Evolutionary conservation across 2,329 filamentous ascomycete species (phyloP), one percentile per base, ranked within the genome.

Genomic region (Ophiocordyceps camponoti-rufipedis): DNA sequence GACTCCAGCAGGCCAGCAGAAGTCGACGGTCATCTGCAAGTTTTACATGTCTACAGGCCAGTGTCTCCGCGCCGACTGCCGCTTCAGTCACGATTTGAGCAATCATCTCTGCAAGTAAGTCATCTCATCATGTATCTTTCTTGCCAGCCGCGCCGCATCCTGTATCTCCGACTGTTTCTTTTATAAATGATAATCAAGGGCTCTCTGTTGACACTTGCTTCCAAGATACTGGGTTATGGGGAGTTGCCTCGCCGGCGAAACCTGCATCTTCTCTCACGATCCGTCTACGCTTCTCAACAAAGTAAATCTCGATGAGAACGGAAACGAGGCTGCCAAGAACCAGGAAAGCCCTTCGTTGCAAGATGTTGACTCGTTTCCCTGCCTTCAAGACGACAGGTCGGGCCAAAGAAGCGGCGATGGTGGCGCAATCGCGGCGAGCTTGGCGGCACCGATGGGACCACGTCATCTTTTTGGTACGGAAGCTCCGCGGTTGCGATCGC

Each of bases 101-200:
- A 93, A 85, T 57, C 91, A 95, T 56, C 75, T 98, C 50, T 98
- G 91, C 88, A 96, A 96, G 85, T 93, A 70, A 73, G 85, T 82
- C 13, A 12, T 4, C 16, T 33, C 5, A 6, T 23, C 8, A 7
- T 18, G 11, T 19, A 18, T 13, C 5, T 9, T 44, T n/a, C 12
- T 32, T 5, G 13, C 13, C 28, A 18, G 4, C 14, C 23, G 23
- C 23, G 23, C 5, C 23, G 23, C 5, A 23, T 23, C 23, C 23
- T 23, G 5, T 3, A 23, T 23, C 3, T 23, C 23, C 23, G 23
- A 23, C 3, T 23, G 5, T 23, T 3, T 23, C 23, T 23, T 23
- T 3, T 23, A 5, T 23, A 12, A 18, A 18, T 31, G 41, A 11
- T 5, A 28, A 28, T 11, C 7, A 14, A 13, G 16, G 12, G 3